Base-by-base conservation (phyloP, 2,329 filamentous ascomycete species). In the Ophiostoma himal-ulmi region DNA sequence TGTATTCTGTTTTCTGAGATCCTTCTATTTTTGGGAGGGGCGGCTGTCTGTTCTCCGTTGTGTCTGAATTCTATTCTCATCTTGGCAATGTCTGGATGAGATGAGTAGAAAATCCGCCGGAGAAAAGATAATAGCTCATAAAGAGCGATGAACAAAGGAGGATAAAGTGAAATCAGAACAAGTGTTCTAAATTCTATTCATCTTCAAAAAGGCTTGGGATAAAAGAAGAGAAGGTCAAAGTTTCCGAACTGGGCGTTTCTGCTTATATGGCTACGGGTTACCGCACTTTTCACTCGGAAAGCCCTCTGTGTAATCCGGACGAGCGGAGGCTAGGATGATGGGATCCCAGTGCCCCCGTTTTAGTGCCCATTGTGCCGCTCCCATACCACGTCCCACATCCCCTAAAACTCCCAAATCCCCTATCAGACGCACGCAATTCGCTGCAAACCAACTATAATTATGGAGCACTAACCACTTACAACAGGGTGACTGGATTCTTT, bases 401-500 rank as follows among this genome's bases (percentile, higher is more conserved):
- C 36, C 39, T 30, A 34, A 57, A 26, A 17, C 62, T 60, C 30
- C 44, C n/a, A 39, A 64, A 57, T 67, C 37, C 37, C 68, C 67
- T 68, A 60, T 66, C 67, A 52, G 60, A 67, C 62, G 34, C 67
- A 70, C 67, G 26, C 57, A 65, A 39, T 41, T 39, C 62, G 62
- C n/a, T 39, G 1, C 17, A 39, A 22, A 36, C 11, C 34, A 41
- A 22, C 34, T 34, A 54, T 67, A 69, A 71, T 71, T 71, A 71
- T 69, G 68, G 68, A 69, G 68, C 52, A 69, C 67, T 71, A 67
- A 71, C 67, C 37, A 22, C 36, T 66, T 17, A 22, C 20, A 37
- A 67, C 80, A 98, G 95, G 95, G 95, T 79, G 95, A 99, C 83
- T 98, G 94, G 93, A 97, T 99, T 80, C 92, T 99, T 79, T 99